Base-by-base conservation (phyloP, 768 basidiomycete genomes). In the Hygrophoropsis aurantiaca region DNA sequence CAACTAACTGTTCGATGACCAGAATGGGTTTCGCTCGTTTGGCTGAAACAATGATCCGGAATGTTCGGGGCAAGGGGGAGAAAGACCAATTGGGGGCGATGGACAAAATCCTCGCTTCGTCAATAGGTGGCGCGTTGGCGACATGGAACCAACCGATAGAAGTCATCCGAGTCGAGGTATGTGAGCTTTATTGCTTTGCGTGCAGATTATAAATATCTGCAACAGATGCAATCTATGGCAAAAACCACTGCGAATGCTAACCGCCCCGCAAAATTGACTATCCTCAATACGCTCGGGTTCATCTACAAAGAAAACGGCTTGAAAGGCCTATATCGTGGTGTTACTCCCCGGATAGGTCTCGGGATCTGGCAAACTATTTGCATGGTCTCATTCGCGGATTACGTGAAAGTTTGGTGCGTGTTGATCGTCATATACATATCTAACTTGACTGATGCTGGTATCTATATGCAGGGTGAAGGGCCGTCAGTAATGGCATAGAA, bases 71-170 rank as follows among this genome's bases (percentile, higher is more conserved):
- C 47, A 87, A 91, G 64, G 70, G 76, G 38, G 90, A 94, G 51
- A 74, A 74, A 27, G 90, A 95, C 11, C 82, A 74, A 54, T 74
- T 91, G 36, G 74, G 82, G 49, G 81, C 90, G 5, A 11, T 80
- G 16, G 97, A 99, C 65, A 97, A 94, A 71, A 92, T 98, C 58
- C 46, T 87, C 26, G 78, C 94, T 7, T 94, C 93, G 15, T 81
- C 87, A 1, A 77, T 97, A 45, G 95, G 90, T 60, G 94, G 97
- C 69, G 94, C 97, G 36, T 71, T 98, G 52, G 95, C 92, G 11
- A 97, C 94, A 43, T 99, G 97, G 97, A 99, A 99, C 68, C 97
- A 98, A 65, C 95, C 94, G 33, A 97, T 97, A 51, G 94, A 97
- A 71, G 95, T 97, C 57, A 80, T 98, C 55, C 90, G 95, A 47